Conservation (phyloP, 2,329 filamentous ascomycete species). For the Ilyonectria robusta region DNA sequence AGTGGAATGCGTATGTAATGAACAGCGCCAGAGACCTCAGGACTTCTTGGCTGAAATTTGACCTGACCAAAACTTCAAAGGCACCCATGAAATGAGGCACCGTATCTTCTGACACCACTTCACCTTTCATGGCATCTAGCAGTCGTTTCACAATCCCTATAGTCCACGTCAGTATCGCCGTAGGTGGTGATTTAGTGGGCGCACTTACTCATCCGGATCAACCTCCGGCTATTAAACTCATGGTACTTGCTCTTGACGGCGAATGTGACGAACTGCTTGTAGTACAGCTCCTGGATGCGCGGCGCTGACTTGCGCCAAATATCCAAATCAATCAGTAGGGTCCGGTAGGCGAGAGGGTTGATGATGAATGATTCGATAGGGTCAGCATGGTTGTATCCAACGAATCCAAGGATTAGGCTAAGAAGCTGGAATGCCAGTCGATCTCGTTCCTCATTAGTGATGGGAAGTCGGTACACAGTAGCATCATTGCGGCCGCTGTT, state of each 20-base stretch:
- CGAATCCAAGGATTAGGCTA: constrained; percentile 84
- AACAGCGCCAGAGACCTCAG: constrained; percentile 91
- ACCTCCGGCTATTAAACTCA: constrained; percentile 89
- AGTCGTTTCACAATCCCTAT: constrained; percentile 90
- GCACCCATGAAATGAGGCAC: constrained; percentile 83
- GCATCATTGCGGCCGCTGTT: constrained; percentile 49
- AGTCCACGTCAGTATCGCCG: constrained; percentile 33
- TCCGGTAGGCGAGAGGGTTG: constrained; percentile 93
- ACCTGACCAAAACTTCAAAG: constrained; percentile 84
- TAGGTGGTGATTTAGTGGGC: constrained; percentile 15
- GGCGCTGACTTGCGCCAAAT: constrained; percentile 88
- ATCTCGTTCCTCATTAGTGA: constrained; percentile 69
- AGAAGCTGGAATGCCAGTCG: constrained; percentile 75
- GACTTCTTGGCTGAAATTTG: constrained; percentile 86
- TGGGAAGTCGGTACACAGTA: constrained; percentile 56
- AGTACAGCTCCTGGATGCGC: constrained; percentile 89
- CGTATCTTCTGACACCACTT: constrained; percentile 79
- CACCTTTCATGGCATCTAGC: constrained; percentile 90
- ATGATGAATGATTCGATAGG: constrained; percentile 93
- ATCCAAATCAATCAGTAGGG: constrained; percentile 92
- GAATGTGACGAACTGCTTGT: constrained; percentile 91
- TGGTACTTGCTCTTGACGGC: constrained; percentile 91
- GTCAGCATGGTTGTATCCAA: constrained; percentile 86
- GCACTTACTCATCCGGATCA: constrained; percentile 88
- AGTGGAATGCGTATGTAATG: constrained; percentile 91